phyloP scores from a whole-genome alignment of 2,329 filamentous ascomycete genomes.

The Neoascochyta sp. region DNA sequence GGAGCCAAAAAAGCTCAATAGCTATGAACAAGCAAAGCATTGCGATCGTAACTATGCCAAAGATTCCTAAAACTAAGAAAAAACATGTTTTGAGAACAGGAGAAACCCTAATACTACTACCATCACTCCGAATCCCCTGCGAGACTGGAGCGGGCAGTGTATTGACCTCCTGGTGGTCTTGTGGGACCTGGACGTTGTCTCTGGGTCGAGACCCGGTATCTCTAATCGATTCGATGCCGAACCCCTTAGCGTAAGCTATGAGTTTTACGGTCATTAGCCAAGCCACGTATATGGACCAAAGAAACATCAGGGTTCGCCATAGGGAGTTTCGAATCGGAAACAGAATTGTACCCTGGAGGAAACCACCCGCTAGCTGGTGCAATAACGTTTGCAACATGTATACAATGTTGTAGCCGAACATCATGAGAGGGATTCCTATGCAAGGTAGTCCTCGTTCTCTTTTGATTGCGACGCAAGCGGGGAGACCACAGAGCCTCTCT shows the following conservation, averaged over 20 bases:
- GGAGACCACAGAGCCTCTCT: neutral
- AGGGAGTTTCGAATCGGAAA: neutral
- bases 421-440: neutral
- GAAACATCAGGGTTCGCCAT: neutral
- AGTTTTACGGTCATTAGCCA: neutral
- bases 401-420: neutral
- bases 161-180: too few relatives aligned
- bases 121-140: too few relatives aligned
- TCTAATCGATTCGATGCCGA: too few relatives aligned
- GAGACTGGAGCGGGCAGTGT: too few relatives aligned
- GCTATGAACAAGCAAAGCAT: neutral
- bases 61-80: too few relatives aligned
- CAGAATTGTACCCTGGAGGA: neutral
- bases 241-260: neutral
- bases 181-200: too few relatives aligned
- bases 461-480: too few relatives aligned
- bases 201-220: too few relatives aligned
- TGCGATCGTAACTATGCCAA: neutral
- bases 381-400: neutral
- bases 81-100: neutral
- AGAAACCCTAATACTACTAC: neutral
- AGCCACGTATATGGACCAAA: neutral
- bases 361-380: neutral
- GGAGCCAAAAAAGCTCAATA: neutral
- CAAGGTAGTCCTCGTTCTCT: slow-evolving; percentile 1